Evolutionary conservation across 2,329 filamentous ascomycete species (phyloP).

Genomic region (Hymenoscyphus albidus): DNA sequence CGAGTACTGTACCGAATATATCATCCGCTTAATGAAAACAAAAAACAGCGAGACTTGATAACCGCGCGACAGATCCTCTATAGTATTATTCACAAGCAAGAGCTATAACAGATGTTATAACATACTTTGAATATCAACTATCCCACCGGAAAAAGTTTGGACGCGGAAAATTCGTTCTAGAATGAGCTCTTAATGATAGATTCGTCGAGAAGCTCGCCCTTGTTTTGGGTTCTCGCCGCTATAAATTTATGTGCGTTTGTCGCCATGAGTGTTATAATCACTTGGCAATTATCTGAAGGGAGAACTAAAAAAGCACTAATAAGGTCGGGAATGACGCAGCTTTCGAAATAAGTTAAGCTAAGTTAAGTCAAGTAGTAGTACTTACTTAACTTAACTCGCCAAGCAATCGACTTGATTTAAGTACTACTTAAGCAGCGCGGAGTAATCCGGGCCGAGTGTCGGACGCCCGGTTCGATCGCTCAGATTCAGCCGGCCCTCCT

Average conservation of each 20-base stretch:
- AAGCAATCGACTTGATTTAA: no score
- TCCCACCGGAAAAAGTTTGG: neutral
- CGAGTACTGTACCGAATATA: neutral
- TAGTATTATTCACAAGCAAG: slow-evolving; percentile 1
- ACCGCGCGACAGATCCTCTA: neutral
- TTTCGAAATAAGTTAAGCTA: no score
- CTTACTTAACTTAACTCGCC: no score
- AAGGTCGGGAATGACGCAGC: neutral
- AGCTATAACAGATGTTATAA: slow-evolving; percentile 4
- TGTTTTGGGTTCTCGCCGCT: neutral
- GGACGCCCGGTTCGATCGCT: no score
- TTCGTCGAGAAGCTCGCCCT: neutral
- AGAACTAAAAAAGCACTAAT: neutral
- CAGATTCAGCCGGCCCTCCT: no score
- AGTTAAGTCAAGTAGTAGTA: no score
- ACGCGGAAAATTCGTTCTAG: no score
- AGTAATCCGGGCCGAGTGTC: neutral
- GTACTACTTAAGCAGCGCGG: no score
- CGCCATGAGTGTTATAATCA: neutral
- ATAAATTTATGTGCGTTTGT: neutral
- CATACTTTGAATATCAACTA: neutral
- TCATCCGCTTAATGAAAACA: neutral
- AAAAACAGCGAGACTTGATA: neutral
- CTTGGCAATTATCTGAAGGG: neutral
- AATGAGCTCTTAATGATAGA: neutral